Evolutionary conservation across 1,139 yeast species (phyloP), one percentile per base, ranked within the genome.

Genomic region (Blastobotrys capitulatus): DNA sequence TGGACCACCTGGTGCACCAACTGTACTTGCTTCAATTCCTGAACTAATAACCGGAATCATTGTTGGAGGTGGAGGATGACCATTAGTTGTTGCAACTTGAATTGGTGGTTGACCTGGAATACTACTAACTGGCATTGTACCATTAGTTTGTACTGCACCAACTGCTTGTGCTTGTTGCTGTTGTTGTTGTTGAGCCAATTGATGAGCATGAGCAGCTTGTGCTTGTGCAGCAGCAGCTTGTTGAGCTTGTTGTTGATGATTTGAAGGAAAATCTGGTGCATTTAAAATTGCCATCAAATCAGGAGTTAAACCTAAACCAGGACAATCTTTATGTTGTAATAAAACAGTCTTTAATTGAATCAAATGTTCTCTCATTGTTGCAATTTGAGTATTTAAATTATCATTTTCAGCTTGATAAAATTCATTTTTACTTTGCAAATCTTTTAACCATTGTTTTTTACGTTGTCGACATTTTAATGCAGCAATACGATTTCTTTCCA

Each of bases 391-490:
- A 16, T 82, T 77, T 49, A 89, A 69, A 45, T 79, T 80, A 38
- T 84, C 78, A 66, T 87, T 89, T 51, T 90, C 94, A 13, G 76
- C 67, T 19, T 87, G 77, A 65, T 82, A 87, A 59, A 78, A 83
- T 75, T 75, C 66, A 78, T 74, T 71, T 63, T 89, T 95, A 44
- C 77, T 80, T 65, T 90, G 95, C 79, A 92, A 83, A 57, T 83
- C 85, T 52, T 80, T 83, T 40, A 88, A 78, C 74, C 86, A 84
- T 64, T 87, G 90, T 70, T 94, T 92, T 75, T 92, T 94, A 48
- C 97, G 79, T 67, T 87, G 95, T 52, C 99, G 80, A 71, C 97
- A 94, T 67, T 89, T 90, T 37, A 94, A 82, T 0, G 98, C 98
- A 0, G 99, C 99, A 13, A 92, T 80, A 54, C 98, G 76, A 66